These are phyloP conservation scores for Inga laurina DNA, from an alignment of 306 rosid genomes.

Conservation along the genomic window DNA sequence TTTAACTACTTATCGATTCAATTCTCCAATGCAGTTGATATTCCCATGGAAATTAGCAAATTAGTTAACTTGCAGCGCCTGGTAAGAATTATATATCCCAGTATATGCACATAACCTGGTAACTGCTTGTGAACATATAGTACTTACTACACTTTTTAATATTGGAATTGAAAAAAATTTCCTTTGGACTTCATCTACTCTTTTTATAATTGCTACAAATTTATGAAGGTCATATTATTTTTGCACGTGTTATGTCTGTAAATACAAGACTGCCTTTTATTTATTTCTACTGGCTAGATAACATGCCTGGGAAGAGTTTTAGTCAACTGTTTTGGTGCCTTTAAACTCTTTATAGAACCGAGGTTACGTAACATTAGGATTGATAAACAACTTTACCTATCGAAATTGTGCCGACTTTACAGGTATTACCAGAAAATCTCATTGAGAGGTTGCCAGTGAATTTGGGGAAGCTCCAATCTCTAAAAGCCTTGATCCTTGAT, in stretches of 20 bases:
- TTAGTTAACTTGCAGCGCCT: slow-evolving; percentile 81
- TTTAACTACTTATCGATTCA: background rate
- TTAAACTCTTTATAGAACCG: background rate
- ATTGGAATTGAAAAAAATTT: background rate
- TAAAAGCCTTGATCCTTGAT: slow-evolving; percentile 80
- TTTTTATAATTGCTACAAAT: slow-evolving; percentile 3
- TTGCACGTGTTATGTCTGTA: background rate
- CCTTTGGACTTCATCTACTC: slow-evolving; percentile 8
- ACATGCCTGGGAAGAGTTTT: background rate
- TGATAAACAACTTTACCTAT: slow-evolving; percentile 19
- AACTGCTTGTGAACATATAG: slow-evolving; percentile 5
- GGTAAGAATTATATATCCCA: slow-evolving; percentile 52
- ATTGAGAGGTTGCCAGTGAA: slow-evolving; percentile 81
- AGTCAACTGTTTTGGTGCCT: background rate
- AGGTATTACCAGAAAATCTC: slow-evolving; percentile 80
- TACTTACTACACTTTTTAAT: background rate
- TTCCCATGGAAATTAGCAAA: slow-evolving; percentile 82
- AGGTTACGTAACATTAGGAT: slow-evolving; percentile 11
- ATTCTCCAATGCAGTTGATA: slow-evolving; percentile 69
- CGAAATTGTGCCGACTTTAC: slow-evolving; percentile 38
- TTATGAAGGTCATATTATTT: background rate
- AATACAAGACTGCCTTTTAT: slow-evolving; percentile 9
- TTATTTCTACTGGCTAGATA: slow-evolving; percentile 6
- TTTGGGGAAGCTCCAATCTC: slow-evolving; percentile 89
- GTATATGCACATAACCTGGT: slow-evolving; percentile 23